Percentiles rank a stretch among this genome's conserved stretches.
Evolutionary conservation across 148 eudicot genomes (phyloP).

Genomic region (Arbutus unedo): DNA sequence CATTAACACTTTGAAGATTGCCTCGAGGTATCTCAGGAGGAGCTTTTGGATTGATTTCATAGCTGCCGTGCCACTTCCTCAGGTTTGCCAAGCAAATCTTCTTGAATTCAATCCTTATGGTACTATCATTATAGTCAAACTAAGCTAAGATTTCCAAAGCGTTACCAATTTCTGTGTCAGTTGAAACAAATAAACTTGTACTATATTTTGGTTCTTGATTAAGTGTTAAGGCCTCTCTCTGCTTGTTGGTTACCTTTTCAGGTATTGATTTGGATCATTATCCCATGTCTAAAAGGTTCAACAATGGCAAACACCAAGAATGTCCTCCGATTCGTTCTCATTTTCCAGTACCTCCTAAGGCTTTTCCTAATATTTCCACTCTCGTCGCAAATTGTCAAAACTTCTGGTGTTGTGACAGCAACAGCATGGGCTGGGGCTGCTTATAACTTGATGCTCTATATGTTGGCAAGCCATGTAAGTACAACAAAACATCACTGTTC

Average conservation of each 20-base stretch:
- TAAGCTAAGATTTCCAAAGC: not conserved
- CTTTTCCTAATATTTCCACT: slow-evolving; percentile 53
- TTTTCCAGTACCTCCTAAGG: slow-evolving; percentile 55
- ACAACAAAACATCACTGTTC: not conserved
- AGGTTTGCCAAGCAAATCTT: slow-evolving; percentile 32
- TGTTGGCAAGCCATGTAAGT: slow-evolving; percentile 71
- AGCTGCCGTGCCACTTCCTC: slow-evolving; percentile 80
- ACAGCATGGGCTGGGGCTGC: slow-evolving; percentile 81
- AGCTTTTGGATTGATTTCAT: slow-evolving; percentile 53
- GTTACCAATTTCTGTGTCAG: not conserved
- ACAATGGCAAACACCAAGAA: slow-evolving; percentile 63
- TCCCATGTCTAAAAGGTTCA: slow-evolving; percentile 60
- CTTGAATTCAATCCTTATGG: not conserved
- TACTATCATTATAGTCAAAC: not conserved
- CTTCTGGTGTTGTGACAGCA: slow-evolving; percentile 60
- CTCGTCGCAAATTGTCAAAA: slow-evolving; percentile 47
- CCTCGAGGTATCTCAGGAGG: slow-evolving; percentile 43
- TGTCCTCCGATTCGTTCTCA: slow-evolving; percentile 49
- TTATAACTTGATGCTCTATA: slow-evolving; percentile 61
- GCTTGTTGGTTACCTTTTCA: slow-evolving; percentile 17
- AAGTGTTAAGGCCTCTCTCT: not conserved
- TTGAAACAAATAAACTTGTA: not conserved
- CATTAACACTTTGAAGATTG: slow-evolving; percentile 49
- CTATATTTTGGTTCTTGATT: not conserved
- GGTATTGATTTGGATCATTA: slow-evolving; percentile 66